Conservation (phyloP, 1,139 yeast species). For the Blastobotrys malaysiensis region DNA sequence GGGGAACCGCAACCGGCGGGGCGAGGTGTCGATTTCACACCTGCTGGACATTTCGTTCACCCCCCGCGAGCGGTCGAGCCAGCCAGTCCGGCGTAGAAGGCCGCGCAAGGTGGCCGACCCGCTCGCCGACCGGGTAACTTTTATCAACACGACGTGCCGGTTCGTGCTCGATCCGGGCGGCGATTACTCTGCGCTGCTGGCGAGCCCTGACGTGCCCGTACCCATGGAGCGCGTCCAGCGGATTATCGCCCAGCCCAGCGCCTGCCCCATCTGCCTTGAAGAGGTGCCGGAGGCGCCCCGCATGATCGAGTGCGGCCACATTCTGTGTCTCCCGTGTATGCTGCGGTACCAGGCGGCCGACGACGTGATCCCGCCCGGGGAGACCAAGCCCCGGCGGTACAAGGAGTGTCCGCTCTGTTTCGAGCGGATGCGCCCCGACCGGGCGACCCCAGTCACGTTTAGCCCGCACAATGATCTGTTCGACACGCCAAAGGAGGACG, state of each 20-base stretch:
- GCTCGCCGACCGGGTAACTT: constrained; percentile 60
- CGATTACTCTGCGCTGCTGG: constrained; percentile 50
- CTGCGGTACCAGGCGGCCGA: constrained; percentile 64
- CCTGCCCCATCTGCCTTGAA: constrained; percentile 86
- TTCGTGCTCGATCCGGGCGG: constrained; percentile 63
- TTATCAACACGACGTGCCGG: constrained; percentile 79
- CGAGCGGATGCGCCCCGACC: constrained; percentile 52
- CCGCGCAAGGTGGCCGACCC: constrained; percentile 5
- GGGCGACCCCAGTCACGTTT: constrained; percentile 62
- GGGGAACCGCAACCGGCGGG: constrained; percentile 20
- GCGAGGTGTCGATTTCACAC: constrained; percentile 29
- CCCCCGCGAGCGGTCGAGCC: constrained; percentile 2
- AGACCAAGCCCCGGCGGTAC: constrained; percentile 40
- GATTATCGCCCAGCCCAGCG: constrained; percentile 67
- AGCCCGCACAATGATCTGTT: constrained; percentile 52
- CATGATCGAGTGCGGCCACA: constrained; percentile 93
- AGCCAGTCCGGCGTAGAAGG: constrained; percentile 2
- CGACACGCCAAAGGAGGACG: constrained; percentile 57
- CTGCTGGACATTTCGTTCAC: constrained; percentile 24
- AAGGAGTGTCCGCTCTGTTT: constrained; percentile 86
- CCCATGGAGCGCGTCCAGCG: constrained; percentile 59
- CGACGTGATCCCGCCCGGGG: constrained; percentile 26
- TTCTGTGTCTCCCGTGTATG: constrained; percentile 79
- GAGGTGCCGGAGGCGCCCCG: constrained; percentile 88
- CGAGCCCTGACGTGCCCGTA: constrained; percentile 73